A percentile compares a stretch with the other conserved stretches of the same genome.
These are phyloP conservation scores for Alternaria sp. DNA, from an alignment of 2,329 filamentous ascomycete genomes.

Conservation along the genomic window DNA sequence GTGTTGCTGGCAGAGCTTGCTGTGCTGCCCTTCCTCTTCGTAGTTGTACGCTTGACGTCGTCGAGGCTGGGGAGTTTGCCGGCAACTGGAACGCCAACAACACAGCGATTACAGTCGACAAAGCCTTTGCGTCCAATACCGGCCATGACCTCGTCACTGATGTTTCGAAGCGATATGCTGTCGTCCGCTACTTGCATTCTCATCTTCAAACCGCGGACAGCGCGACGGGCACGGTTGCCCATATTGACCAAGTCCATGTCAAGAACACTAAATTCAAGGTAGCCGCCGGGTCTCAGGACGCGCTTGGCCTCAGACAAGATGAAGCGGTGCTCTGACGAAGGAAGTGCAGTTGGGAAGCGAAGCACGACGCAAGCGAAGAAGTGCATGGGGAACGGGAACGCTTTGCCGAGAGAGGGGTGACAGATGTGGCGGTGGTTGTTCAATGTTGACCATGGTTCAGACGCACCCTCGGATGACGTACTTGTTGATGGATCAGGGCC, in stretches of 20 bases:
- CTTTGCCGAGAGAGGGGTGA: constrained; percentile 68
- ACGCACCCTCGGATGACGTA: constrained; percentile 18
- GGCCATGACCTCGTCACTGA: constrained; percentile 67
- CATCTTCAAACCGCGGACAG: constrained; percentile 76
- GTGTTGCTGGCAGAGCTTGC: constrained; percentile 34
- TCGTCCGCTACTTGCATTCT: constrained; percentile 69
- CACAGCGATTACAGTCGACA: constrained; percentile 75
- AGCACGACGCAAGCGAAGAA: constrained; percentile 81
- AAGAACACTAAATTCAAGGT: constrained; percentile 79
- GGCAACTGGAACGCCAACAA: constrained; percentile 79
- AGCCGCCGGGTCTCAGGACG: constrained; percentile 79
- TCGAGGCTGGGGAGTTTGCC: constrained; percentile 53
- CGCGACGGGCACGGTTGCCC: constrained; percentile 74
- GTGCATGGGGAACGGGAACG: constrained; percentile 78
- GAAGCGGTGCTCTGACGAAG: constrained; percentile 74
- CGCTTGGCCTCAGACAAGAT: constrained; percentile 79
- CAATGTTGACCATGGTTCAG: constrained; percentile 49
- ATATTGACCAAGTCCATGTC: constrained; percentile 86
- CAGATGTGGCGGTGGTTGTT: constrained; percentile 80
- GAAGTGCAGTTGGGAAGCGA: constrained; percentile 76
- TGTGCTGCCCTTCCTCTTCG: constrained; percentile 42
- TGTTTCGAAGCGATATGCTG: constrained; percentile 66
- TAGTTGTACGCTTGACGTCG: constrained; percentile 30
- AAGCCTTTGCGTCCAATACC: constrained; percentile 76
- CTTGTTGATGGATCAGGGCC: constrained; percentile 44